Conservation (phyloP, 345 rosid species). For the Mangifera indica region DNA sequence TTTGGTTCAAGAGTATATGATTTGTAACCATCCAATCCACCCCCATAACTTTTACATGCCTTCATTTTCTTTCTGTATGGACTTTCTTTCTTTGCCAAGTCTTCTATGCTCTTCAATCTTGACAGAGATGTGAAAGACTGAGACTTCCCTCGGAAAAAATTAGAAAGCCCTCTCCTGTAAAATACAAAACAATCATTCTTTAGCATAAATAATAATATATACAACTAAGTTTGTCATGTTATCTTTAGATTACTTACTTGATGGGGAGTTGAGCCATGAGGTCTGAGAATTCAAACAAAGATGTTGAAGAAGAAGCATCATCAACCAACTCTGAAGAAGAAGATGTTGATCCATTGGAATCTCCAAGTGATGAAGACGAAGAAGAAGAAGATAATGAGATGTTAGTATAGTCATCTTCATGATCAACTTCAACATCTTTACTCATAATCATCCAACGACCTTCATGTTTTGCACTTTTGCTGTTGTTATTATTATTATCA, state of each 20-base stretch:
- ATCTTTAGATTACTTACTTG: constrained; percentile 38
- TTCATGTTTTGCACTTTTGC: not conserved
- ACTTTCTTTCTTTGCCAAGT: constrained; percentile 28
- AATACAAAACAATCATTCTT: not conserved
- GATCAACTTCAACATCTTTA: not conserved
- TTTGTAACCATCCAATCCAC: constrained; percentile 34
- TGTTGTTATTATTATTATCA: not conserved
- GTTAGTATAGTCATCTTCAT: not conserved
- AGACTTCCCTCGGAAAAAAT: constrained; percentile 52
- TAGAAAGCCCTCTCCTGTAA: constrained; percentile 62
- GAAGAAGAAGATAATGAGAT: not conserved
- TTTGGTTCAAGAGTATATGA: constrained; percentile 31
- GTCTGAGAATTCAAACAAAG: constrained; percentile 51
- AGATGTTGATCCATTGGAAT: constrained; percentile 27
- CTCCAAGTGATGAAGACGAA: constrained; percentile 23
- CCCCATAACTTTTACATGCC: constrained; percentile 44
- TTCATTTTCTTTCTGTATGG: constrained; percentile 38
- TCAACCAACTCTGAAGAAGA: constrained; percentile 43
- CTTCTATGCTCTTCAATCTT: constrained; percentile 41
- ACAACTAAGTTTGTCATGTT: no score
- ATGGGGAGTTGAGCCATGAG: constrained; percentile 64
- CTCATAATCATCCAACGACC: constrained; percentile 26
- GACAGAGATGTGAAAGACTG: constrained; percentile 52
- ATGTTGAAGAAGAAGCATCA: constrained; percentile 44
- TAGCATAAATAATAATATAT: not conserved